A percentile compares a stretch with the other conserved stretches of the same genome.
These are phyloP conservation scores for Irineochytrium annulatum DNA, from an alignment of 192 early-diverging fungal species.

Conservation along the genomic window DNA sequence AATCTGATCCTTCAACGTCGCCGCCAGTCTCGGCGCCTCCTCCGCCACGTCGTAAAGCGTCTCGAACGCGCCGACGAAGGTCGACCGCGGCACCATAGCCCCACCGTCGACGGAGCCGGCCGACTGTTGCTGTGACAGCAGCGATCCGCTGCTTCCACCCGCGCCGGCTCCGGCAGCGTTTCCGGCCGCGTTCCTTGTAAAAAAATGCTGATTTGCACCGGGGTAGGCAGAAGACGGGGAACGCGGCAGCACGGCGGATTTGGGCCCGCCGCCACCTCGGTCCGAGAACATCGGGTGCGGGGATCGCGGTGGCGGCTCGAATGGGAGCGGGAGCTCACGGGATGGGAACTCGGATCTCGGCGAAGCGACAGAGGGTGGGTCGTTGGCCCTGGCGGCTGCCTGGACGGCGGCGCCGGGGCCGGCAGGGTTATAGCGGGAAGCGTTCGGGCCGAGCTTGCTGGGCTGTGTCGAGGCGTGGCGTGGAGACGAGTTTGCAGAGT, in stretches of 20 bases:
- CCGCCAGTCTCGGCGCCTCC: slow-evolving; percentile 52
- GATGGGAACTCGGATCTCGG: slow-evolving; percentile 28
- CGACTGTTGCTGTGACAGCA: background rate
- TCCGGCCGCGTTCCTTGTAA: too few species aligned
- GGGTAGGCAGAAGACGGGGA: slow-evolving; percentile 21
- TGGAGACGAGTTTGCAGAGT: slow-evolving; percentile 3
- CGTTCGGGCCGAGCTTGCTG: too few species aligned
- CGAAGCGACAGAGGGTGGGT: slow-evolving; percentile 15
- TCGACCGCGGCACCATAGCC: slow-evolving; percentile 1
- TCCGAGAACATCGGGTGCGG: slow-evolving; percentile 22
- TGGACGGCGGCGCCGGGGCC: too few species aligned
- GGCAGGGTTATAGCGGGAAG: too few species aligned
- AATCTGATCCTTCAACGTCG: slow-evolving; percentile 73
- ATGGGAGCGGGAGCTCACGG: slow-evolving; percentile 31
- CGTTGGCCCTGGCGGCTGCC: too few species aligned
- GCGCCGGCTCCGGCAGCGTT: too few species aligned
- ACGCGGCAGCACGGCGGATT: too few species aligned
- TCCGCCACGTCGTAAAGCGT: slow-evolving; percentile 56
- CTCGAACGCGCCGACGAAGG: slow-evolving; percentile 37
- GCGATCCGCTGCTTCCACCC: background rate
- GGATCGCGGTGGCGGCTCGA: slow-evolving; percentile 15
- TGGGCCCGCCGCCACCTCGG: too few species aligned
- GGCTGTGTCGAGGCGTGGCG: too few species aligned
- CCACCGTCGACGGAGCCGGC: slow-evolving; percentile 3
- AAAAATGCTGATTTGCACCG: too few species aligned